Percentiles rank a stretch among this genome's conserved stretches.
phyloP scores from a whole-genome alignment of 2,329 filamentous ascomycete genomes.

The Ascochyta lentis region DNA sequence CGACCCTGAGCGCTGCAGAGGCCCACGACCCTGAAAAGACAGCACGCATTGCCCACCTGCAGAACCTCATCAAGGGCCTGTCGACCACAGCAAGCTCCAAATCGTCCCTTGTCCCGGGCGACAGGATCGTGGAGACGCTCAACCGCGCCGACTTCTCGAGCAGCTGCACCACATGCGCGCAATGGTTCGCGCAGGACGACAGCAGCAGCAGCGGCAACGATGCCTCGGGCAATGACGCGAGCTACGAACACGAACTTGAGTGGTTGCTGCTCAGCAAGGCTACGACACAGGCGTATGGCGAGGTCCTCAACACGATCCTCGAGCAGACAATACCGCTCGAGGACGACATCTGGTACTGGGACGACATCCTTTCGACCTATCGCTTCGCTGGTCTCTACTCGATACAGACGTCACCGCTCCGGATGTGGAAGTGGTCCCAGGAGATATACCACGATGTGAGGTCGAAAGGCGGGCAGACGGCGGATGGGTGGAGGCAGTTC shows the following conservation, averaged over 20 bases:
- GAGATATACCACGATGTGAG: conserved; percentile 72
- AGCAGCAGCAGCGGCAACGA: conserved; percentile 26
- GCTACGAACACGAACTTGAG: conserved; percentile 78
- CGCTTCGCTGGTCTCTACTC: conserved; percentile 82
- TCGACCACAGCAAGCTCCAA: conserved; percentile 72
- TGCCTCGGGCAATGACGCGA: conserved; percentile 35
- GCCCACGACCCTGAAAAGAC: conserved; percentile 47
- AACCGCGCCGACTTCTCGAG: conserved; percentile 64
- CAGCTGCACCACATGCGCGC: conserved; percentile 47
- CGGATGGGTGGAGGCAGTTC: conserved; percentile 65
- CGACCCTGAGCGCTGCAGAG: conserved; percentile 42
- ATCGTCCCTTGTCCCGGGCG: conserved; percentile 65
- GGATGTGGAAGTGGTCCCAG: conserved; percentile 74
- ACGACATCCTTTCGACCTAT: conserved; percentile 81
- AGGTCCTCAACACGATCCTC: conserved; percentile 76
- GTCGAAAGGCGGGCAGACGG: conserved; percentile 48
- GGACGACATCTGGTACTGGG: conserved; percentile 95
- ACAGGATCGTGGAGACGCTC: conserved; percentile 66
- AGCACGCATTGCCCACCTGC: conserved; percentile 64
- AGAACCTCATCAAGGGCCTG: conserved; percentile 72
- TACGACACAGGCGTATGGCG: conserved; percentile 86
- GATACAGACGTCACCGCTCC: conserved; percentile 80
- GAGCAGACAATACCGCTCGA: conserved; percentile 83
- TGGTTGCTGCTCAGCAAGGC: conserved; percentile 93
- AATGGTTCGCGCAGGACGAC: conserved; percentile 44